A percentile compares a stretch with the other conserved stretches of the same genome.
These are phyloP conservation scores for Leccinum pellstonianum DNA, from an alignment of 768 basidiomycete species.

Conservation along the genomic window DNA sequence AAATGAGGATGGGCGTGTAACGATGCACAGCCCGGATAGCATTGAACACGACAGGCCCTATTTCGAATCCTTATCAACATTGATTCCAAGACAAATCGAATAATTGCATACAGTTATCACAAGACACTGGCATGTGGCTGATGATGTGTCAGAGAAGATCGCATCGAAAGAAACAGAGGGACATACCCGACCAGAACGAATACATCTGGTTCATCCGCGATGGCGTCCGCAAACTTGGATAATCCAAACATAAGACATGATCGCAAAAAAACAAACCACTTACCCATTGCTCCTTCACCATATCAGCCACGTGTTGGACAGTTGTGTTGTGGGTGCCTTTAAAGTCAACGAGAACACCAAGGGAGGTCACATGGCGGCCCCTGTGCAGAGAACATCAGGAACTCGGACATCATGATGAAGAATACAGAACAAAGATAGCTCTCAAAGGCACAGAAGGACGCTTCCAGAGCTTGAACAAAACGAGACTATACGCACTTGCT, in stretches of 20 bases:
- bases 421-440: background rate
- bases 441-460: too few species aligned
- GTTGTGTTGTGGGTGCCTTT: slow-evolving; percentile 64
- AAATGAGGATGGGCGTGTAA: slow-evolving; percentile 74
- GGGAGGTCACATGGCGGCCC: slow-evolving; percentile 66
- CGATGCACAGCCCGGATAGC: slow-evolving; percentile 70
- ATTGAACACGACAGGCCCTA: slow-evolving; percentile 71
- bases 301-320: slow-evolving; percentile 67
- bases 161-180: background rate
- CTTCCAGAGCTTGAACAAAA: background rate
- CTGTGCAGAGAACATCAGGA: slow-evolving; percentile 24
- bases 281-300: slow-evolving; percentile 82
- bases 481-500: slow-evolving; percentile 47
- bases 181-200: slow-evolving; percentile 69
- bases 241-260: background rate
- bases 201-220: slow-evolving; percentile 77
- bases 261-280: slow-evolving; percentile 5
- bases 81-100: background rate
- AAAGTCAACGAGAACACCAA: slow-evolving; percentile 80
- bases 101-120: slow-evolving; percentile 58
- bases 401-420: background rate
- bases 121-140: slow-evolving; percentile 83
- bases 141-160: background rate
- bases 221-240: slow-evolving; percentile 70
- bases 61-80: background rate